These are phyloP conservation scores for Capsicum chinense DNA, from an alignment of 257 asterid genomes.

Conservation along the genomic window DNA sequence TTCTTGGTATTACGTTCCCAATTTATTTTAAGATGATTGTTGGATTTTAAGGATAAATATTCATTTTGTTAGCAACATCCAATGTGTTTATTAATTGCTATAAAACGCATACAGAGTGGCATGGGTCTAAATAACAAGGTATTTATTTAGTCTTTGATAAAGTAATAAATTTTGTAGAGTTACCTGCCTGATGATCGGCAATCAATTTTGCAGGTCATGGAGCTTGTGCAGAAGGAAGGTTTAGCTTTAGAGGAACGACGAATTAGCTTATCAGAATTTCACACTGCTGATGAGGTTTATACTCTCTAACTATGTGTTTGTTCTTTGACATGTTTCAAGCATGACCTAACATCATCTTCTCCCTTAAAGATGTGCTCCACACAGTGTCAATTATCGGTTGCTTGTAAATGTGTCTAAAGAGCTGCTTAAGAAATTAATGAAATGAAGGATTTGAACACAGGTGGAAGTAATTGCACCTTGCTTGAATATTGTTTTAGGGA, in stretches of 20 bases:
- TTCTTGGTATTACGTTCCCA: background rate
- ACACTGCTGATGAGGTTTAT: conserved; percentile 88
- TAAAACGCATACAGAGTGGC: background rate
- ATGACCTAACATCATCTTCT: background rate
- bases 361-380: background rate
- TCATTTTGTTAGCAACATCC: background rate
- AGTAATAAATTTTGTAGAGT: background rate
- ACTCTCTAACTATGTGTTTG: conserved; percentile 28
- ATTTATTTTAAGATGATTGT: background rate
- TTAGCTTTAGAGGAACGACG: conserved; percentile 66
- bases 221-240: conserved; percentile 61
- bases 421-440: background rate
- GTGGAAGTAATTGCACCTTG: background rate
- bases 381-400: background rate
- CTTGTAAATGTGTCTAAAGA: background rate
- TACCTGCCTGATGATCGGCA: background rate
- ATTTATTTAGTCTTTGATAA: background rate
- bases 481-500: background rate
- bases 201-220: conserved; percentile 66
- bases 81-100: background rate
- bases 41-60: background rate
- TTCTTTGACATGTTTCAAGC: background rate
- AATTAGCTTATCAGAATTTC: conserved; percentile 83
- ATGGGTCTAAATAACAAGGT: background rate
- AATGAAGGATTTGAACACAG: conserved; percentile 3